phyloP scores from a whole-genome alignment of 2,329 filamentous ascomycete genomes.

The Aspergillus clavatus region DNA sequence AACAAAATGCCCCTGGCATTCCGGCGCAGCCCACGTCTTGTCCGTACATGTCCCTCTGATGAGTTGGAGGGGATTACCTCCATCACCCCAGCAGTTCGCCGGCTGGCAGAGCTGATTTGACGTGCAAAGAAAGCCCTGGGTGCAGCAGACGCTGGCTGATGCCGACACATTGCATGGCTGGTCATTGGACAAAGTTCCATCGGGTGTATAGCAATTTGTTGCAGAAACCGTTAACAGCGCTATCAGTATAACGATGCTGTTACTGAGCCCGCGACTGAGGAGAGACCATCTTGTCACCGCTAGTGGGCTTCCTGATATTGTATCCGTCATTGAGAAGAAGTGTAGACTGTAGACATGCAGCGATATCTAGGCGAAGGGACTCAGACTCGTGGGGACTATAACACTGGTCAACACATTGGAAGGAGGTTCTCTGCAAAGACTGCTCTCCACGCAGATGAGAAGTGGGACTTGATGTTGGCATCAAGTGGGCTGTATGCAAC shows the following conservation, averaged over 20 bases:
- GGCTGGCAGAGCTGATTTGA: constrained; percentile 4
- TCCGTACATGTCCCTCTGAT: constrained; percentile 6
- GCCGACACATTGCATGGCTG: constrained; percentile 2
- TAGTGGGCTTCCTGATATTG: not conserved
- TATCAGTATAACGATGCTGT: not conserved
- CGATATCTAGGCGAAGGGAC: not conserved
- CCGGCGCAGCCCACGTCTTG: constrained; percentile 2
- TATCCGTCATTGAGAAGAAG: not conserved
- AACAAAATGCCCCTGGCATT: constrained; percentile 4
- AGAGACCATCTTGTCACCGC: not conserved
- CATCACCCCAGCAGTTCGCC: constrained; percentile 2
- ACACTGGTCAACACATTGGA: not conserved
- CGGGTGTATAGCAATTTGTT: constrained; percentile 4
- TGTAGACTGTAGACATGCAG: not conserved
- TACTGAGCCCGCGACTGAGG: not conserved
- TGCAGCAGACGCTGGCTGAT: constrained; percentile 5
- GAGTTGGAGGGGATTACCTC: constrained; percentile 3
- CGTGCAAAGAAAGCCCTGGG: constrained; percentile 5
- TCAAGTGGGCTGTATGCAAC: too few relatives aligned
- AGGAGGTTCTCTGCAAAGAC: too few relatives aligned
- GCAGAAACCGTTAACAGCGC: not conserved
- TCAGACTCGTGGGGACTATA: not conserved
- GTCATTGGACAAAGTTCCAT: constrained; percentile 2
- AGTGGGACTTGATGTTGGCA: too few relatives aligned
- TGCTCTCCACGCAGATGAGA: too few relatives aligned